These are phyloP conservation scores for Beauveria bassiana DNA, from an alignment of 2,329 filamentous ascomycete species.

Conservation along the genomic window DNA sequence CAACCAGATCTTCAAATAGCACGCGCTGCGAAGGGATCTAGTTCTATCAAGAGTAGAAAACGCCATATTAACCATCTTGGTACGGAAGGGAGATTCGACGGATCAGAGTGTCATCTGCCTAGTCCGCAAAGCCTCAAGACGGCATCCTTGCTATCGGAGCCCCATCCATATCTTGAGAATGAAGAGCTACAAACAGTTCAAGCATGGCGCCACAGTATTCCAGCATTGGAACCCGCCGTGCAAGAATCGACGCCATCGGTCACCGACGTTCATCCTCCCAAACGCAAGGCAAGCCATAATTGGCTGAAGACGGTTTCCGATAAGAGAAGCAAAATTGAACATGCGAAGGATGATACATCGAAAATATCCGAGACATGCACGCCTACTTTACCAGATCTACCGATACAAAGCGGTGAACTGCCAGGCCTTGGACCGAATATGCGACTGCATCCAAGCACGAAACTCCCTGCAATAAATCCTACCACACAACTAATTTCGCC, in stretches of 20 bases:
- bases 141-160: slow-evolving; percentile 7
- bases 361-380: neutral
- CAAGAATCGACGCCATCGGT: slow-evolving; percentile 17
- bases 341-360: neutral
- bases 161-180: slow-evolving; percentile 13
- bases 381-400: neutral
- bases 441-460: neutral
- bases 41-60: neutral
- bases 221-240: neutral
- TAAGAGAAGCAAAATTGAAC: slow-evolving; percentile 20
- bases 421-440: neutral
- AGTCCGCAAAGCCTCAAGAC: slow-evolving; percentile 18
- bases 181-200: slow-evolving; percentile 24
- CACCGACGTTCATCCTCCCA: slow-evolving; percentile 8
- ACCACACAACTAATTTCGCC: slow-evolving; percentile 6
- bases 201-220: slow-evolving; percentile 24
- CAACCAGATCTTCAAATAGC: neutral
- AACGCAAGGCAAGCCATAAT: slow-evolving; percentile 16
- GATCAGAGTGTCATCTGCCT: slow-evolving; percentile 13
- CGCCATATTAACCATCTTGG: neutral
- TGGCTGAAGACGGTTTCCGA: slow-evolving; percentile 25
- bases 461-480: neutral
- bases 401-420: neutral
- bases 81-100: neutral
- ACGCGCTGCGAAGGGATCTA: neutral